Percentiles rank a stretch among this genome's conserved stretches.
Conservation (phyloP, 2,329 filamentous ascomycete species). For the Botryotinia globosa region DNA sequence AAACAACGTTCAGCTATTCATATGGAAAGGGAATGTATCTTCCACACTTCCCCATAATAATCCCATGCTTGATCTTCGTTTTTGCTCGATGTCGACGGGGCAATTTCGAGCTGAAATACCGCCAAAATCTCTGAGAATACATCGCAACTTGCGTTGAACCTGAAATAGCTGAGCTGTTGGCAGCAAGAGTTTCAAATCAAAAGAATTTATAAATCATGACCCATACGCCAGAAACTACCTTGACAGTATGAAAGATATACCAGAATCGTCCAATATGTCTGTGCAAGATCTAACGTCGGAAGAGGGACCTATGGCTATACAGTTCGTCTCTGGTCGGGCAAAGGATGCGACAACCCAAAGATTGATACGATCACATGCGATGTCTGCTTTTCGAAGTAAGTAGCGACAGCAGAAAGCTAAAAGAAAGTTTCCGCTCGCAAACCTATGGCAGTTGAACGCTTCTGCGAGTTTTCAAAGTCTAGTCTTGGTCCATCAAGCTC, state of each 20-base stretch:
- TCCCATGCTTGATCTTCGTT: not conserved
- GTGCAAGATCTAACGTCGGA: not conserved
- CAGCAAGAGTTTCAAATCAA: not conserved
- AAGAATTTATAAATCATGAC: not conserved
- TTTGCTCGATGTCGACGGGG: not conserved
- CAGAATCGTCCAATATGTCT: not conserved
- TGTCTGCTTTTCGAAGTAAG: not conserved
- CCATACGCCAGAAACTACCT: not conserved
- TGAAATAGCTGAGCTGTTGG: not conserved
- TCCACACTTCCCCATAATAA: not conserved
- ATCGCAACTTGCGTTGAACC: not conserved
- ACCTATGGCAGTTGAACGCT: not conserved
- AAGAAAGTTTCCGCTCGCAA: not conserved
- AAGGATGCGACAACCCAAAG: not conserved
- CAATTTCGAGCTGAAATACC: not conserved
- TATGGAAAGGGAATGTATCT: not conserved
- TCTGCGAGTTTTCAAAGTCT: not conserved
- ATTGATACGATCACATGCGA: constrained; percentile 8
- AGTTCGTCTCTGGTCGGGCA: constrained; percentile 7
- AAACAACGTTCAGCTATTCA: not conserved
- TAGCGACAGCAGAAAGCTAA: not conserved
- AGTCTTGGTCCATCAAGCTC: not conserved
- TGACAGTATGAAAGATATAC: not conserved
- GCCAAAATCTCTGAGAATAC: not conserved
- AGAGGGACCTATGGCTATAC: not conserved